These are phyloP conservation scores for Polyporus tsugae DNA, from an alignment of 1,284 basidiomycete genomes.

Conservation along the genomic window DNA sequence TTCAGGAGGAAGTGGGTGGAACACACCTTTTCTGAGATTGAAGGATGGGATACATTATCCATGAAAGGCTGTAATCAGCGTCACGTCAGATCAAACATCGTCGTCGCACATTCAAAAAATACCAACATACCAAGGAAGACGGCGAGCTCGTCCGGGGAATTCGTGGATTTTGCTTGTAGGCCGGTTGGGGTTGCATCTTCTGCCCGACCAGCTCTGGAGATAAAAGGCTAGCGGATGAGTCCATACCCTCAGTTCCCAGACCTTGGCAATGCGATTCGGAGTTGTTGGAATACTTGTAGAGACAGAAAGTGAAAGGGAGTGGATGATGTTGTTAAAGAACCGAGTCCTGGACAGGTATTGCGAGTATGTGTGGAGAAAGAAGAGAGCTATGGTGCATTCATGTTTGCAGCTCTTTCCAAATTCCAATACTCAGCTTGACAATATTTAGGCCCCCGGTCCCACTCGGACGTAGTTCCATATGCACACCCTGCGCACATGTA, in stretches of 20 bases:
- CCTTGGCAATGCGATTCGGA: not conserved
- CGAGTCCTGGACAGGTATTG: not conserved
- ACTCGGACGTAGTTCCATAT: no score
- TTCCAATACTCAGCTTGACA: no score
- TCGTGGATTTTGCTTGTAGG: not conserved
- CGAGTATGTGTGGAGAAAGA: not conserved
- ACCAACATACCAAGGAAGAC: not conserved
- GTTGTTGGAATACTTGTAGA: not conserved
- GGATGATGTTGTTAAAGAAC: not conserved
- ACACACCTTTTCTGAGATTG: constrained; percentile 48
- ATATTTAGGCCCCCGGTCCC: no score
- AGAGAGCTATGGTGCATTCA: not conserved
- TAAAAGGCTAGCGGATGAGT: not conserved
- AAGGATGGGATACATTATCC: constrained; percentile 41
- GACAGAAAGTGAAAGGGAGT: not conserved
- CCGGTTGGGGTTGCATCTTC: not conserved
- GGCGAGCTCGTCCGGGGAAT: not conserved
- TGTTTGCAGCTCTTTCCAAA: no score
- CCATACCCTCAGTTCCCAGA: not conserved
- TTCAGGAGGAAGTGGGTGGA: not conserved
- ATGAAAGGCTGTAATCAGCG: not conserved
- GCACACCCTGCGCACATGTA: no score
- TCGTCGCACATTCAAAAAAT: not conserved
- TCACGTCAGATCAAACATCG: not conserved
- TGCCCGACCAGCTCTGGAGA: not conserved